Base-by-base conservation (phyloP, 257 asterid species). In the Lycium ferocissimum region DNA sequence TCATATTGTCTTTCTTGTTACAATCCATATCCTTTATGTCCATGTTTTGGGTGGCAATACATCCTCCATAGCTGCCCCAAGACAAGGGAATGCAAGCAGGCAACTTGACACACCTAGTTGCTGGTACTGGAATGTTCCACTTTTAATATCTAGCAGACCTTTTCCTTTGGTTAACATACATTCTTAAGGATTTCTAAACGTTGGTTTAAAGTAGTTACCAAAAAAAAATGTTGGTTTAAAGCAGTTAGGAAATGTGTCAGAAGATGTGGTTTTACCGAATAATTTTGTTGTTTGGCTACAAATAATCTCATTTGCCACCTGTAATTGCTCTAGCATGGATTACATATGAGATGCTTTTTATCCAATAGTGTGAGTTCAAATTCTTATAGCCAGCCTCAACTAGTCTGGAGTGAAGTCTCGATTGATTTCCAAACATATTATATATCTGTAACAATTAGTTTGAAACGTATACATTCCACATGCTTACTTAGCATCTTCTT, bases 41-140 rank as follows among this genome's bases (percentile, higher is more conserved):
- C 40, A 51, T 53, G 26, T 76, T 51, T 76, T 26, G 81, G 47
- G 82, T 53, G 82, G 81, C 81, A 75, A 75, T 75, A 20, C 62
- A 51, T 75, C 45, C 45, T 75, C 81, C 45, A 12, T 51, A 12
- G 81, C 62, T 75, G 61, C 45, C 81, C 51, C 81, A 75, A 75
- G 62, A 12, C 45, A 51, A 75, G 62, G 20, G 62, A 1, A 57
- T 49, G 45, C 22, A 15, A 1, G 62, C 49, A 26, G 47, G 47
- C 82, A 76, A 51, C 63, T 76, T 26, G 82, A 33, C 45, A 51
- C 5, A 49, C 14, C 14, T 45, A 76, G 63, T 22, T 76, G 47
- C 20, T 76, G 63, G 47, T 51, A 51, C 63, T 22, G 33, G 47
- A 76, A 72, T 45, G 63, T 76, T 51, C 63, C 15, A 51, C 82